Percentiles rank a stretch among this genome's conserved stretches.
These are phyloP conservation scores for Pyrrhoderma lamaoense DNA, from an alignment of 1,284 basidiomycete species.

Conservation along the genomic window DNA sequence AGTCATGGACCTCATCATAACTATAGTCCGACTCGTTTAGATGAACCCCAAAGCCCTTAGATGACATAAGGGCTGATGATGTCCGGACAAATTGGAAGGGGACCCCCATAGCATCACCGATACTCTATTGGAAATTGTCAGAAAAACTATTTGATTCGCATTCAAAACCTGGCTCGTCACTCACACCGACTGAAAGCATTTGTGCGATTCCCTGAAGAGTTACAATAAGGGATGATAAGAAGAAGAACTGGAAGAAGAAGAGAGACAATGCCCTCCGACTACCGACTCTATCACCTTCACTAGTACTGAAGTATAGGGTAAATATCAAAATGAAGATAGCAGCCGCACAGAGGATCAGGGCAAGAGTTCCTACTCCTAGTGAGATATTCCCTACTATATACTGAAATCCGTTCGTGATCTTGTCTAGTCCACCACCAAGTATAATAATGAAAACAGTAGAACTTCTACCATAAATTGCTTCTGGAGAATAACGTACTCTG, in stretches of 20 bases:
- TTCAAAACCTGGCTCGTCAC: too few species aligned
- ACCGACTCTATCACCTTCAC: conserved; percentile 11
- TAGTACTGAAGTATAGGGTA: conserved; percentile 16
- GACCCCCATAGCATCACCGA: conserved; percentile 12
- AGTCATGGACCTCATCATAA: not conserved
- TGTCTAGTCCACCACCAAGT: conserved; percentile 18
- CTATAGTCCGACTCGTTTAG: conserved; percentile 13
- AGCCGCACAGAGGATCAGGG: conserved; percentile 16
- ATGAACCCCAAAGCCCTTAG: conserved; percentile 4
- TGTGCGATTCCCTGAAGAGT: conserved; percentile 12
- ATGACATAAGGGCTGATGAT: not conserved
- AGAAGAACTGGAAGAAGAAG: conserved; percentile 15
- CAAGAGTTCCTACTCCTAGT: conserved; percentile 8
- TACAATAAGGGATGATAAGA: conserved; percentile 9
- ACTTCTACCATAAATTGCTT: conserved; percentile 16
- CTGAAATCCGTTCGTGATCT: conserved; percentile 18
- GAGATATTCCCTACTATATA: conserved; percentile 18
- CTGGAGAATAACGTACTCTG: conserved; percentile 15
- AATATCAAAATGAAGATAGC: conserved; percentile 16
- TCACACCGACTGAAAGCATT: conserved; percentile 7
- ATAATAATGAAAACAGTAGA: conserved; percentile 17
- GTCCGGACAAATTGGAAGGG: conserved; percentile 13
- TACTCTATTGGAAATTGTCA: conserved; percentile 6
- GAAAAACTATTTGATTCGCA: not conserved
- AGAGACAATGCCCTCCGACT: conserved; percentile 7